Evolutionary conservation across 495 filamentous ascomycete species (phyloP).

Genomic region (Aspergillus avenaceus): DNA sequence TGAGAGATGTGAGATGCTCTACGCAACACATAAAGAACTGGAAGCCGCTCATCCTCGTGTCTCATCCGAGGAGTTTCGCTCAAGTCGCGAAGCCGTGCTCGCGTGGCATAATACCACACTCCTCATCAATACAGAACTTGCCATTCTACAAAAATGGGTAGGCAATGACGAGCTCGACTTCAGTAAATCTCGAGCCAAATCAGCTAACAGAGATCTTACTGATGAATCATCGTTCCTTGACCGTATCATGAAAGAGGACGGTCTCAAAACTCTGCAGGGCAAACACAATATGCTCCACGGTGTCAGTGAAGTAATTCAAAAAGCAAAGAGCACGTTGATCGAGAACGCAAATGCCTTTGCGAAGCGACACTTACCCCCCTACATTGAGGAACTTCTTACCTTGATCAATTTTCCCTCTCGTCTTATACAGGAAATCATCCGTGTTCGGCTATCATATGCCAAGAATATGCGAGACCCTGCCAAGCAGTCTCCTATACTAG

Average conservation of each 20-base stretch:
- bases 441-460: conserved; percentile 85
- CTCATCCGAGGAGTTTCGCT: conserved; percentile 66
- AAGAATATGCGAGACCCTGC: conserved; percentile 89
- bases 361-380: conserved; percentile 88
- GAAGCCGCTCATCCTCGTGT: conserved; percentile 65
- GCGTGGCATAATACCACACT: conserved; percentile 98
- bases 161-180: conserved; percentile 96
- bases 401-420: conserved; percentile 96
- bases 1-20: conserved; percentile 78
- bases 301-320: conserved; percentile 77
- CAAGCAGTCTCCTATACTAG: conserved; percentile 81
- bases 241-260: conserved; percentile 97
- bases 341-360: conserved; percentile 80
- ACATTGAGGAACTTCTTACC: conserved; percentile 93
- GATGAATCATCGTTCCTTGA: conserved; percentile 93
- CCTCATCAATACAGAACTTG: conserved; percentile 91
- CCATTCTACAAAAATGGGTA: conserved; percentile 89
- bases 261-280: conserved; percentile 84
- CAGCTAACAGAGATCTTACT: conserved; percentile 58
- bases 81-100: conserved; percentile 81
- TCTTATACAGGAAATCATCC: conserved; percentile 94
- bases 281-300: conserved; percentile 76
- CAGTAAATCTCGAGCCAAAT: conserved; percentile 49
- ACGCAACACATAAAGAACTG: conserved; percentile 72
- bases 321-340: conserved; percentile 90